phyloP scores from a whole-genome alignment of 164 flowering plant species.

The Saururus chinensis region DNA sequence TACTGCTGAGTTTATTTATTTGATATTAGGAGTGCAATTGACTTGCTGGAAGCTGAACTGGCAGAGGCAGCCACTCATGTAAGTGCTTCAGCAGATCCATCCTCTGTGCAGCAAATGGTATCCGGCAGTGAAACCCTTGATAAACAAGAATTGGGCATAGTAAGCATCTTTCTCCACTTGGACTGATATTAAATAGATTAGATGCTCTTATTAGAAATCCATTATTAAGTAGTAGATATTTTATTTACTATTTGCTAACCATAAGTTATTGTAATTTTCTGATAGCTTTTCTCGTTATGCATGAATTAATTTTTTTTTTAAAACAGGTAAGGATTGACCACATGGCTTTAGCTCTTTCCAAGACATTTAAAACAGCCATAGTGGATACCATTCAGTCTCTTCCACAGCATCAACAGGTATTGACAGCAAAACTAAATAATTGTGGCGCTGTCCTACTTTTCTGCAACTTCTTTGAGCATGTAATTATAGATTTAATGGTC shows the following conservation, averaged over 20 bases:
- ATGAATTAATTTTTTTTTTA: not conserved
- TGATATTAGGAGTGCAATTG: slow-evolving; percentile 70
- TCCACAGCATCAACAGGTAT: slow-evolving; percentile 96
- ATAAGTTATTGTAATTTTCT: not conserved
- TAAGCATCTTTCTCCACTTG: slow-evolving; percentile 11
- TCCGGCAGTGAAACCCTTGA: slow-evolving; percentile 12
- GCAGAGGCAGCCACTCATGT: slow-evolving; percentile 19
- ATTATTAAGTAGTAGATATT: too few species aligned
- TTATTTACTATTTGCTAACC: too few species aligned
- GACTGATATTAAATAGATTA: not conserved
- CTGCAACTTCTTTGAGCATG: not conserved
- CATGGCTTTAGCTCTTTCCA: slow-evolving; percentile 82
- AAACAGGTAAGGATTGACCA: slow-evolving; percentile 75
- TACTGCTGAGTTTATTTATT: not conserved
- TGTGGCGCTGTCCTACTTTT: not conserved
- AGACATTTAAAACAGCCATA: slow-evolving; percentile 53
- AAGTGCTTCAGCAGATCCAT: slow-evolving; percentile 15
- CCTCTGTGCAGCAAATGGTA: slow-evolving; percentile 14
- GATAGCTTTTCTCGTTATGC: too few species aligned
- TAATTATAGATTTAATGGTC: not conserved
- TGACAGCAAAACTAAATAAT: not conserved
- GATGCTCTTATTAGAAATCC: too few species aligned
- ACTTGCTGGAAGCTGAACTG: slow-evolving; percentile 59
- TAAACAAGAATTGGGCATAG: slow-evolving; percentile 28
- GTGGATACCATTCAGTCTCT: slow-evolving; percentile 87